Percentiles rank a stretch among this genome's conserved stretches.
These are phyloP conservation scores for Macrophomina phaseolina DNA, from an alignment of 2,329 filamentous ascomycete species.

Conservation along the genomic window DNA sequence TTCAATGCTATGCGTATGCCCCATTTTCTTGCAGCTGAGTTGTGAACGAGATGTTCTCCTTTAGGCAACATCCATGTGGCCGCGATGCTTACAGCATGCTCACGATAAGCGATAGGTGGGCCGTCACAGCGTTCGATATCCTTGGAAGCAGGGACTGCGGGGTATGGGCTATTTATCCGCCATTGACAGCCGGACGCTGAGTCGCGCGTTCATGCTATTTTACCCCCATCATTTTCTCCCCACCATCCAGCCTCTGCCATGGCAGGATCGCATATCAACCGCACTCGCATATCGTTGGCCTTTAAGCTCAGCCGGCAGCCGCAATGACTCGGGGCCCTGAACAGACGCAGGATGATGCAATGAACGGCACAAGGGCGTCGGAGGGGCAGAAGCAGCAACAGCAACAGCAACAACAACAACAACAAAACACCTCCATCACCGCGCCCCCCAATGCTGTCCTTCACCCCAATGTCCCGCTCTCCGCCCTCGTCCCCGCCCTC, in stretches of 20 bases:
- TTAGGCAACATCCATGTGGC: not conserved
- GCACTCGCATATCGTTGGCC: not conserved
- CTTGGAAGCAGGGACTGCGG: constrained; percentile 10
- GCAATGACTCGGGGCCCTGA: constrained; percentile 3
- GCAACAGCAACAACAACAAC: not conserved
- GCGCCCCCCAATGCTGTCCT: too few relatives aligned
- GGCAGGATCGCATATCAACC: not conserved
- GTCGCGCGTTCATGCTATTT: not conserved
- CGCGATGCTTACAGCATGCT: not conserved
- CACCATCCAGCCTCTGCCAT: not conserved
- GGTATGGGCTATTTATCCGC: constrained; percentile 10
- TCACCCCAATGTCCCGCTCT: constrained; percentile 17
- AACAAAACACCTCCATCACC: not conserved
- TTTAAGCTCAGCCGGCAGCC: constrained; percentile 10
- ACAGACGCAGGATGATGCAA: constrained; percentile 15
- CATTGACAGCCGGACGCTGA: not conserved
- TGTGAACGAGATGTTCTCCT: too few relatives aligned
- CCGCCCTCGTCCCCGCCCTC: constrained; percentile 6
- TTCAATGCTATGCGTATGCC: too few relatives aligned
- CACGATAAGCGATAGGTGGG: not conserved
- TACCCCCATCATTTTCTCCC: not conserved
- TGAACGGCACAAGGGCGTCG: not conserved
- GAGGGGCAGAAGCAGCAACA: not conserved
- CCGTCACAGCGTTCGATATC: not conserved
- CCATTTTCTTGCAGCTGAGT: not conserved